These are phyloP conservation scores for Syzygium aromaticum DNA, from an alignment of 345 rosid species.

Conservation along the genomic window DNA sequence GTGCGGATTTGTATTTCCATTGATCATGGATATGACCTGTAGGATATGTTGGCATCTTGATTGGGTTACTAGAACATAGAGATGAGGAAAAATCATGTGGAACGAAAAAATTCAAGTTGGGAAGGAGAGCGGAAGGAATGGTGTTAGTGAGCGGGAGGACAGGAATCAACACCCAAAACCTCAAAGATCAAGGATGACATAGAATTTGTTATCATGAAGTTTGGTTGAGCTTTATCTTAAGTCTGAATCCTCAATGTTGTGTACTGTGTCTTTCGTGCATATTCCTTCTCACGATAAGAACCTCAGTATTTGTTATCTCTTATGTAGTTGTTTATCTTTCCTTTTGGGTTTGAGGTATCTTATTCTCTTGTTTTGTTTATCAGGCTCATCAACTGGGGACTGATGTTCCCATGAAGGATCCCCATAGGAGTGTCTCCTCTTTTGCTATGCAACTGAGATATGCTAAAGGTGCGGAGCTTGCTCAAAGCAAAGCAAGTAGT, in stretches of 20 bases:
- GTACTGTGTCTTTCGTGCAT: background rate
- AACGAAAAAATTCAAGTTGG: background rate
- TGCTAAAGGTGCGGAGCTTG: constrained; percentile 17
- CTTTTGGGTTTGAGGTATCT: background rate
- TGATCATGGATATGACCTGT: background rate
- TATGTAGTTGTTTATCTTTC: background rate
- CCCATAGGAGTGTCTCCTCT: constrained; percentile 67
- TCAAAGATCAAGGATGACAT: background rate
- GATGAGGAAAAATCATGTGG: background rate
- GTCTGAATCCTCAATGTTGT: background rate
- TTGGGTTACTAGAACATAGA: background rate
- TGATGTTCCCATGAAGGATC: constrained; percentile 78
- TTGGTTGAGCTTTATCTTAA: background rate
- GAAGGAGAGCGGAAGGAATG: background rate
- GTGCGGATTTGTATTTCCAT: background rate
- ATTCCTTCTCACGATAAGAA: background rate
- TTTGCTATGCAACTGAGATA: constrained; percentile 66
- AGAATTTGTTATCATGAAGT: background rate
- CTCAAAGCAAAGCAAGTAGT: constrained; percentile 4
- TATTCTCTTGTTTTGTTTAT: background rate
- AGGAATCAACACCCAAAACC: background rate
- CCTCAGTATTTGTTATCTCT: background rate
- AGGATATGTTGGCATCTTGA: background rate
- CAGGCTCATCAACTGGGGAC: constrained; percentile 78
- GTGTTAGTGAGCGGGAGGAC: background rate